Evolutionary conservation across 2,329 filamentous ascomycete genomes (phyloP), one percentile per base, ranked within the genome.

Genomic region (Aspergillus glaucus): DNA sequence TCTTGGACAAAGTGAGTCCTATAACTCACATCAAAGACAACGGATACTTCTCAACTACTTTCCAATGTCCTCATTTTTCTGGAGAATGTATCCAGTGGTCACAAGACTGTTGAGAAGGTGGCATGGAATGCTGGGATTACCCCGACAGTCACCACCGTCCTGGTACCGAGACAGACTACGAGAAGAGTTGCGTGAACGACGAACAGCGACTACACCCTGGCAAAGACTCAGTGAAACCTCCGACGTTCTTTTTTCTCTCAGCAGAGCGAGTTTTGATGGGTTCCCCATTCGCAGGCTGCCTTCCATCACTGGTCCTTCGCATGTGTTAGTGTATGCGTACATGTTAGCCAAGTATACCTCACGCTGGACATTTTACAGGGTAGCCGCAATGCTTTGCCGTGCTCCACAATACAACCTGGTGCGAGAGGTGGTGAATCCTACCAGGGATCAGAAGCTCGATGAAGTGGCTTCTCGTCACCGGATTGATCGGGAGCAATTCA

Each of bases 341-440:
- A 71, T 76, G 64, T 6, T 75, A 2, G 60, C 58, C n/a, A 76
- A 76, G 53, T 74, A 65, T 50, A 73, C 69, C 0, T 66, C 63
- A 6, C 63, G 72, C 15, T 75, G 70, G 67, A 47, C 49, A 9
- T 75, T 75, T 50, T 75, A 72, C 50, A 65, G 63, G 28, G 53
- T 55, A 1, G 65, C 64, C 7, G 69, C 71, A 5, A 50, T 51
- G 4, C 46, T 71, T 1, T 71, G 67, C 48, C 44, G 59, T 6
- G 55, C 50, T 12, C 48, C 59, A 9, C 26, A 57, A 6, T 49
- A 52, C 46, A 42, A 49, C 4, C 41, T 47, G 2, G 63, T 76
- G 2, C 56, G 68, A 4, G 74, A 76, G 59, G 73, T 75, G 1
- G 63, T 75, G 15, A 76, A 76, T 56, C 73, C 72, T 1, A 58